Evolutionary conservation across 2,329 filamentous ascomycete species (phyloP).

Genomic region (Colletotrichum sojae): DNA sequence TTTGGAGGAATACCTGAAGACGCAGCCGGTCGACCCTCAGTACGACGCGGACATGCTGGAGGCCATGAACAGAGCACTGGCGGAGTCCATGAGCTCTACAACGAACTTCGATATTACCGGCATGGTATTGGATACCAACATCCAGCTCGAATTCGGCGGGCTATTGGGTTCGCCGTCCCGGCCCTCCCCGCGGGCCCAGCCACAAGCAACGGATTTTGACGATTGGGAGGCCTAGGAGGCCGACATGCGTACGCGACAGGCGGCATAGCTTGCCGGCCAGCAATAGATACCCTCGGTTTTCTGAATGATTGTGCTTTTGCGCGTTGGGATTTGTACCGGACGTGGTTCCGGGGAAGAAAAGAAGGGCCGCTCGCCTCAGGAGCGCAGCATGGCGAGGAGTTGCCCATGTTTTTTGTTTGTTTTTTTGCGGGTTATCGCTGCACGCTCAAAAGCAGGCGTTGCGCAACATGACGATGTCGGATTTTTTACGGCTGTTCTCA

Average conservation of each 20-base stretch:
- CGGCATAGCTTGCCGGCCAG: conserved; percentile 19
- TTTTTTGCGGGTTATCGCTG: no score
- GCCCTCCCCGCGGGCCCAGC: conserved; percentile 21
- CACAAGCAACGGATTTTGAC: conserved; percentile 23
- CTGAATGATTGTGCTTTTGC: conserved; percentile 1
- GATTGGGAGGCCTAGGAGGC: conserved; percentile 36
- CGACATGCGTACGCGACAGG: conserved; percentile 26
- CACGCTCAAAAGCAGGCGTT: no score
- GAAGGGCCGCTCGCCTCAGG: no score
- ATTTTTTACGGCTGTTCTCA: no score
- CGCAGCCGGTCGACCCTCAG: conserved; percentile 29
- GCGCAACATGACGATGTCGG: no score
- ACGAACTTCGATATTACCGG: conserved; percentile 34
- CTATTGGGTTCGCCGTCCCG: conserved; percentile 31
- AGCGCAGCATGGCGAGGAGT: no score
- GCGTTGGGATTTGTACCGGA: background rate
- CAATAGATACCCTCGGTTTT: conserved; percentile 23
- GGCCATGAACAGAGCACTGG: conserved; percentile 38
- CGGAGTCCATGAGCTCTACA: conserved; percentile 30
- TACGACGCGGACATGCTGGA: conserved; percentile 39
- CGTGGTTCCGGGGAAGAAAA: no score
- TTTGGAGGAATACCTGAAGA: conserved; percentile 35
- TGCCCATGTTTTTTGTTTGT: no score
- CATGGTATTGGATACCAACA: conserved; percentile 31
- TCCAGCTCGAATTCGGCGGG: conserved; percentile 36